These are phyloP conservation scores for Flaveria robusta DNA, from an alignment of 129 eudicot species.

Conservation along the genomic window DNA sequence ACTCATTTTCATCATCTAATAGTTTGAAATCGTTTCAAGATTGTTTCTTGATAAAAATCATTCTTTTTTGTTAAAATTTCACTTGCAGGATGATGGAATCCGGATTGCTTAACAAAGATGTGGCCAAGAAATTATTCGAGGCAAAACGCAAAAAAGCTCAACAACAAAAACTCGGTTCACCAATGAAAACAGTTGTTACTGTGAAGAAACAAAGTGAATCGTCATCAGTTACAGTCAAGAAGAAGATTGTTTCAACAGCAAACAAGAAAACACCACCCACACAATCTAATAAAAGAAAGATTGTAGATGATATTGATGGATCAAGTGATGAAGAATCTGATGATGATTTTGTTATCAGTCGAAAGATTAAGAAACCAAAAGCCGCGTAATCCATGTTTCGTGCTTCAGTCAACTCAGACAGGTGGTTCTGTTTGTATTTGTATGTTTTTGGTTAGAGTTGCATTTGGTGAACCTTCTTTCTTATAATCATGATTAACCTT, in stretches of 20 bases:
- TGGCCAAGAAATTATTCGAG: constrained; percentile 62
- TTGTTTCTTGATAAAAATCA: not conserved
- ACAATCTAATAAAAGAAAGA: constrained; percentile 59
- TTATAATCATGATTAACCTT: not conserved
- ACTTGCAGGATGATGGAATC: constrained; percentile 86
- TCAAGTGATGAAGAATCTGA: constrained; percentile 52
- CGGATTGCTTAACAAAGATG: constrained; percentile 75
- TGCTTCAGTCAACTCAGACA: not conserved
- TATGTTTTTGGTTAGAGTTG: not conserved
- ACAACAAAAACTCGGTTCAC: constrained; percentile 66
- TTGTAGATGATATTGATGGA: constrained; percentile 25
- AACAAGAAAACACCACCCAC: constrained; percentile 62
- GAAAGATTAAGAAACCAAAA: constrained; percentile 55
- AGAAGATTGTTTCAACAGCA: constrained; percentile 45
- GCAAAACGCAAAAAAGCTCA: constrained; percentile 58
- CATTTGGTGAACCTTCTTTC: not conserved
- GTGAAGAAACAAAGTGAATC: constrained; percentile 47
- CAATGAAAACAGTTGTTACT: constrained; percentile 61
- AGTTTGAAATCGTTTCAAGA: not conserved
- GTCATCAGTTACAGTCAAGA: constrained; percentile 51
- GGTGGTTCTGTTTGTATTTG: constrained; percentile 7
- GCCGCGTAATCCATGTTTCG: constrained; percentile 31
- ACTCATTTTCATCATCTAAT: not conserved
- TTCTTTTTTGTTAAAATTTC: not conserved
- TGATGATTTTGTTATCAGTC: constrained; percentile 53